Evolutionary conservation across 441 rosid species (phyloP).

Genomic region (Mallotus japonicus): DNA sequence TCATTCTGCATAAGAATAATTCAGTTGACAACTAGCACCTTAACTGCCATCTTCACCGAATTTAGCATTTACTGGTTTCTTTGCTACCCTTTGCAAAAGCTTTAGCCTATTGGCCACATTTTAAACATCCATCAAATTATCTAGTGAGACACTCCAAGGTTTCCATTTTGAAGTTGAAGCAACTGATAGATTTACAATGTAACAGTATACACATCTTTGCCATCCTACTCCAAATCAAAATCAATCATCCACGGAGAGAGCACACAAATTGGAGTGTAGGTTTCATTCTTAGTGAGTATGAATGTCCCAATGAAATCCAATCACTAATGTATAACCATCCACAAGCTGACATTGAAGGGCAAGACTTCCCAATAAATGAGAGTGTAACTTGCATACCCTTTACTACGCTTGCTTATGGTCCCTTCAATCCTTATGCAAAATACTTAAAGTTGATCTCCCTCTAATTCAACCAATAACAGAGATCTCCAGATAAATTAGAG

Average conservation of each 20-base stretch:
- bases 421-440: not conserved
- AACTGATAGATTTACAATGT: not conserved
- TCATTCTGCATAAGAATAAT: no score
- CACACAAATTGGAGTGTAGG: not conserved
- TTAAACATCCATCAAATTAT: not conserved
- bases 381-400: not conserved
- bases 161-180: not conserved
- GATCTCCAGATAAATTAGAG: not conserved
- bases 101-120: not conserved
- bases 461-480: not conserved
- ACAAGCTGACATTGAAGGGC: not conserved
- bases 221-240: not conserved
- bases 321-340: not conserved
- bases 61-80: not conserved
- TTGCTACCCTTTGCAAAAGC: not conserved
- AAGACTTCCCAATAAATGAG: not conserved
- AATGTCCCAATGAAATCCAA: not conserved
- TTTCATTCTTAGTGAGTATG: not conserved
- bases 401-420: not conserved
- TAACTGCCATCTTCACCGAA: not conserved
- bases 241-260: not conserved
- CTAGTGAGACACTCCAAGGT: not conserved
- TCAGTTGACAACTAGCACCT: not conserved
- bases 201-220: not conserved
- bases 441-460: no score